Base-by-base conservation (phyloP, 352 stramenopile species). In the Phytophthora sojae region DNA sequence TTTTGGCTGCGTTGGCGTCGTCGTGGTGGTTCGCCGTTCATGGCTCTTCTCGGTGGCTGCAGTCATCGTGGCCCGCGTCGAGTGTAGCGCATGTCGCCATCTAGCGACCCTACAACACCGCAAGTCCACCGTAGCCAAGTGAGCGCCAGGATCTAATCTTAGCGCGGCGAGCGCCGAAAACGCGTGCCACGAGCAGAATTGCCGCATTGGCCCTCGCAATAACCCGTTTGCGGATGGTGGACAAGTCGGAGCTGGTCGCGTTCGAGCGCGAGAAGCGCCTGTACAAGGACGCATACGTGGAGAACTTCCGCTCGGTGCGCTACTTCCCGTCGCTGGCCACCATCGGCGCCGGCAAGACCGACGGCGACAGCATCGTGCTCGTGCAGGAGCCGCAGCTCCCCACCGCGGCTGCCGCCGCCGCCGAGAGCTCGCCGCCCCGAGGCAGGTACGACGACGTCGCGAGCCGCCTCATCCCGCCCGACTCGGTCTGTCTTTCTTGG, bases 191-290 rank as follows among this genome's bases (percentile, higher is more conserved):
- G 26, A 21, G n/a, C 42, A 49, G 26, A 30, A 29, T 29, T 29
- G 26, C 26, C 2, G 42, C 42, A n/a, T 50, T 50, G 3, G 12
- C 42, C 15, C 14, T 12, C 7, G 35, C 39, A 19, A n/a, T 19
- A 47, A 17, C 12, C 17, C 39, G 14, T 21, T 19, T 19, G 14
- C 14, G 14, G 19, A 77, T 82, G 72, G 77, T 73, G 57, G 72
- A 89, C 63, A 88, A 84, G 67, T 75, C 77, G 45, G 76, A 86
- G 47, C 73, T 83, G 67, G 61, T 90, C 15, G 81, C 82, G 54
- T 91, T 80, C 65, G 83, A 92, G 71, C 83, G 80, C 72, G 83
- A 94, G 61, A 94, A 90, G 81, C 80, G 83, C 63, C 74, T 89
- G 44, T 92, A 91, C 67, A 93, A 92, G 73, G 81, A 92, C 64